phyloP scores from a whole-genome alignment of 331 rosid genomes.

The Dryas integrifolia region DNA sequence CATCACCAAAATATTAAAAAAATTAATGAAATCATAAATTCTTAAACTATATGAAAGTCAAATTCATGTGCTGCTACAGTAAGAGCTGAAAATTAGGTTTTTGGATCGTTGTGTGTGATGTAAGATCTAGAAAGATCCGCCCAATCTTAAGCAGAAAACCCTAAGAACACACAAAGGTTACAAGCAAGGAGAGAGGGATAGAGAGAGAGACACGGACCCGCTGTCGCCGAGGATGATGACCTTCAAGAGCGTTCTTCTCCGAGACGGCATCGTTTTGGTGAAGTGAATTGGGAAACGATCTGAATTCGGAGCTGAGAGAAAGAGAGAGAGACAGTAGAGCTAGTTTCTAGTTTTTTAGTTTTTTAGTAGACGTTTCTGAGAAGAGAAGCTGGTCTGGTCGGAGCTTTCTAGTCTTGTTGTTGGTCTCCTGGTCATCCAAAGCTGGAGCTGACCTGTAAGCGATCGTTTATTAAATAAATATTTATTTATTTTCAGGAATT shows the following conservation, averaged over 20 bases:
- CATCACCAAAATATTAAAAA: no score
- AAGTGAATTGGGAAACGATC: slow-evolving; percentile 14
- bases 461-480: neutral
- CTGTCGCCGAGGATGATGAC: slow-evolving; percentile 99
- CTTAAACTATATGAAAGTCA: neutral
- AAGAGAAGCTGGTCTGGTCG: neutral
- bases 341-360: neutral
- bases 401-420: slow-evolving; percentile 26
- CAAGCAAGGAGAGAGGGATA: neutral
- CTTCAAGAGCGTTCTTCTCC: slow-evolving; percentile 93
- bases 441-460: slow-evolving; percentile 34
- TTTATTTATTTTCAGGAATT: neutral
- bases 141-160: slow-evolving; percentile 25
- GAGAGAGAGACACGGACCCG: slow-evolving; percentile 55
- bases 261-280: slow-evolving; percentile 72
- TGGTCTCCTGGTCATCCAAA: slow-evolving; percentile 9
- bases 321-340: slow-evolving; percentile 1
- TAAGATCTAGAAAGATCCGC: slow-evolving; percentile 41
- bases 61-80: neutral
- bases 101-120: slow-evolving; percentile 3
- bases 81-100: neutral
- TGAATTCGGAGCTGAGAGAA: neutral
- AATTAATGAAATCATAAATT: no score
- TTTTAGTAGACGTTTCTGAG: neutral
- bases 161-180: slow-evolving; percentile 4